These are phyloP conservation scores for Candida ponderosae DNA, from an alignment of 805 yeast species.

Conservation along the genomic window DNA sequence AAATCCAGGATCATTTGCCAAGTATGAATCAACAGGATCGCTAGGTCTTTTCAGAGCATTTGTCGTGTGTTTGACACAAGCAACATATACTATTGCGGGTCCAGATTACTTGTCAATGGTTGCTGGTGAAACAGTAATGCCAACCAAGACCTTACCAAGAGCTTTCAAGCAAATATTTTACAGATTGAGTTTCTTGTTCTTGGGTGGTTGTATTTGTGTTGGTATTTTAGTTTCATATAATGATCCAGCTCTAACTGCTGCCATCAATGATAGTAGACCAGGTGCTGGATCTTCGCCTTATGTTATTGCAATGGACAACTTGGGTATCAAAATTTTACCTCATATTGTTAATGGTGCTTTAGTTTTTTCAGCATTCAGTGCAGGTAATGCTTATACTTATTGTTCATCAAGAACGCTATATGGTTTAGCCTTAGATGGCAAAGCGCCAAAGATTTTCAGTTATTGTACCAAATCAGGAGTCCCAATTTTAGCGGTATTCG, in stretches of 20 bases:
- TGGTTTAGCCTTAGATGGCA: conserved; percentile 64
- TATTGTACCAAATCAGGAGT: conserved; percentile 61
- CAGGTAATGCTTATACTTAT: conserved; percentile 76
- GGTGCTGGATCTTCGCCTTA: conserved; percentile 81
- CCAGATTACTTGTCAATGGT: conserved; percentile 83
- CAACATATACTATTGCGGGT: conserved; percentile 76
- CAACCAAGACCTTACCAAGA: conserved; percentile 56
- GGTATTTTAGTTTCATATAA: conserved; percentile 70
- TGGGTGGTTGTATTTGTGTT: conserved; percentile 70
- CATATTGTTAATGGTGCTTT: conserved; percentile 73
- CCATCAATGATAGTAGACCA: conserved; percentile 53
- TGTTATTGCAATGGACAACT: conserved; percentile 71
- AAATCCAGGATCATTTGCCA: conserved; percentile 50
- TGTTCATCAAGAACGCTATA: conserved; percentile 64
- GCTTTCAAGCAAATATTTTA: conserved; percentile 73
- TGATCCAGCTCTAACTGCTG: conserved; percentile 51
- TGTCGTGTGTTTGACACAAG: conserved; percentile 58
- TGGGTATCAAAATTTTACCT: conserved; percentile 62
- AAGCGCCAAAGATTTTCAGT: conserved; percentile 63
- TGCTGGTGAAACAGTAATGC: conserved; percentile 73
- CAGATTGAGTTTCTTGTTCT: conserved; percentile 58
- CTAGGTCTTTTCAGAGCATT: conserved; percentile 69
- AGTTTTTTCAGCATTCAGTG: conserved; percentile 68
- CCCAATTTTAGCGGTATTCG: conserved; percentile 51
- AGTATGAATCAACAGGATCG: conserved; percentile 44